Evolutionary conservation across 345 rosid genomes (phyloP), one percentile per base, ranked within the genome.

Genomic region (Excoecaria cochinchinensis): DNA sequence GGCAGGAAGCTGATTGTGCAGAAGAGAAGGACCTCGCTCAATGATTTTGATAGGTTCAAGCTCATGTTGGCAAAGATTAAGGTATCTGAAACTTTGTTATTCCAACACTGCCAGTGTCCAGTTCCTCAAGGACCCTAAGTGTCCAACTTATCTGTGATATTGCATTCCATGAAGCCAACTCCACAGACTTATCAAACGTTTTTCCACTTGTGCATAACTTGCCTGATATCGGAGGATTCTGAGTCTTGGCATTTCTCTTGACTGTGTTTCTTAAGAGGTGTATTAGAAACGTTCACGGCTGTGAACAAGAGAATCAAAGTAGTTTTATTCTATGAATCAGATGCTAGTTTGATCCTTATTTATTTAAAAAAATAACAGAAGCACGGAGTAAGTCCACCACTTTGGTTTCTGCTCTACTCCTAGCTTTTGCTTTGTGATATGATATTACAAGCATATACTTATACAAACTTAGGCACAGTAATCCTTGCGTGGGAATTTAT

Each of bases 61-160:
- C 42, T 91, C 76, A 91, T 93, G 98, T 61, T 93, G 85, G 95
- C 98, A 11, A 91, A 87, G 86, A 91, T 93, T 85, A 93, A 93
- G 98, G 95, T 90, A 53, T 13, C 66, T 25, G 10, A 17, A 8
- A 10, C 5, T 44, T 8, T 66, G 42, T 14, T 56, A 17, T 17
- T 56, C n/a, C 60, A 56, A 19, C 22, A 19, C n/a, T 6, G 3
- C 24, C 7, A 17, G 60, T 4, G 24, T 21, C 60, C 60, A 56
- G 60, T 56, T 15, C 7, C 5, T 56, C n/a, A 4, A 56, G 60
- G 60, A 19, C 22, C 60, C 3, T 53, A n/a, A 56, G n/a, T 3
- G 17, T 56, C 7, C n/a, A 56, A 21, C 24, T 56, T 56, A 42
- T 42, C 46, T 8, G 46, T 4, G 7, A 1, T 4, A 42, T 42